Evolutionary conservation across 106 monocot genomes (phyloP).

Genomic region (Platanthera zijinensis): DNA sequence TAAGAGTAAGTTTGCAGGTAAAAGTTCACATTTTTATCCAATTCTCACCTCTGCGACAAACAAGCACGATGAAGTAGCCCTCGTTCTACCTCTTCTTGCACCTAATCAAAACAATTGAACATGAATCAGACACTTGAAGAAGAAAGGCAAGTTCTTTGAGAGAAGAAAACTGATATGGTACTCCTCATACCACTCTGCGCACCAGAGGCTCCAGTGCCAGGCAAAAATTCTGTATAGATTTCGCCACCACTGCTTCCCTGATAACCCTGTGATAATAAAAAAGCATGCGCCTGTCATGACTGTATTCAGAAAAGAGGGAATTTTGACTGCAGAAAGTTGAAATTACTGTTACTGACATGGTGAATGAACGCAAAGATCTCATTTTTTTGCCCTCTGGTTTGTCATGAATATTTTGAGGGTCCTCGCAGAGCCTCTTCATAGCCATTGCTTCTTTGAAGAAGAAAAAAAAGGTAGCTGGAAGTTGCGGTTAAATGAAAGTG

Average conservation of each 20-base stretch:
- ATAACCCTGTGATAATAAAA: constrained; percentile 4
- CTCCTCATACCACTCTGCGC: constrained; percentile 5
- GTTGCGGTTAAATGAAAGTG: no score
- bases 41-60: background rate
- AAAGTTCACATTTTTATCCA: no score
- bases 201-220: background rate
- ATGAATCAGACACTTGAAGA: background rate
- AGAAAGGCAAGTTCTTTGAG: background rate
- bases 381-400: background rate
- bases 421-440: background rate
- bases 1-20: no score
- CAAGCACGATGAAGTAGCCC: constrained; percentile 4
- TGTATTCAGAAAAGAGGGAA: background rate
- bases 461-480: no score
- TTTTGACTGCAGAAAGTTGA: background rate
- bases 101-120: background rate
- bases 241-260: background rate
- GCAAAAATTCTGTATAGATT: constrained; percentile 1
- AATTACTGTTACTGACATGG: background rate
- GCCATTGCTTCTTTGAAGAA: background rate
- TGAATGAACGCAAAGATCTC: constrained; percentile 3
- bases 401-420: background rate
- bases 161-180: background rate
- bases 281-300: background rate
- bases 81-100: constrained; percentile 1